Conservation (phyloP, 768 basidiomycete species). For the Naganishia antarctica region DNA sequence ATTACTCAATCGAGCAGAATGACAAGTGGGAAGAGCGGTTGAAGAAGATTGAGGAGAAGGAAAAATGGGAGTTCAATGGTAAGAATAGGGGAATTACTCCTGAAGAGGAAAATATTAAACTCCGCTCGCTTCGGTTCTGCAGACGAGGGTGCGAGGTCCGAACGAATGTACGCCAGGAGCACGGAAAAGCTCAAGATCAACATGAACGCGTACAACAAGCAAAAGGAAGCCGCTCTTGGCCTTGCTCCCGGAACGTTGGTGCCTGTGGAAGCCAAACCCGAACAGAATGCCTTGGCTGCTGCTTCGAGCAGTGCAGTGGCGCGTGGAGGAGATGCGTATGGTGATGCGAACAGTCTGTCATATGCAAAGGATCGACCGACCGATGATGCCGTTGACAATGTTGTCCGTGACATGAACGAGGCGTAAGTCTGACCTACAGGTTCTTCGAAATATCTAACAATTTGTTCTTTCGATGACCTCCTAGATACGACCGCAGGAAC, state of each 20-base stretch:
- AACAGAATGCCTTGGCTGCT: conserved; percentile 37
- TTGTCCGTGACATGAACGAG: conserved; percentile 82
- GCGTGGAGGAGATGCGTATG: conserved; percentile 71
- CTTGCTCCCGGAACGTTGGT: conserved; percentile 64
- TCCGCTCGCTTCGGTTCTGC: background rate
- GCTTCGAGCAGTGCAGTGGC: conserved; percentile 45
- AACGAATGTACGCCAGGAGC: conserved; percentile 86
- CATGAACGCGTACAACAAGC: conserved; percentile 74
- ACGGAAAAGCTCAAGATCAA: conserved; percentile 83
- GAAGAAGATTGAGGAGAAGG: conserved; percentile 73
- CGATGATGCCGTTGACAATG: conserved; percentile 90
- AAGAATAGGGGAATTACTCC: conserved; percentile 40
- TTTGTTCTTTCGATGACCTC: conserved; percentile 21
- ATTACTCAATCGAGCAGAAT: conserved; percentile 90
- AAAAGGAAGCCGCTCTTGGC: conserved; percentile 80
- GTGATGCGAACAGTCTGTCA: conserved; percentile 84
- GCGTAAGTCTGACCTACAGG: too few relatives aligned
- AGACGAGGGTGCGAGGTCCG: conserved; percentile 88
- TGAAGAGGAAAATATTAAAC: background rate
- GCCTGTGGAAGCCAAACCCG: conserved; percentile 42
- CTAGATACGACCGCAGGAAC: conserved; percentile 77
- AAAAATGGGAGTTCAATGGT: conserved; percentile 90
- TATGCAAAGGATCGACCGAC: conserved; percentile 94
- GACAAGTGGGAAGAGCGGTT: conserved; percentile 92
- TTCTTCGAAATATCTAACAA: too few relatives aligned